These are phyloP conservation scores for Rhipidocladum racemiflorum DNA, from an alignment of 176 grass and related monocot species.

Conservation along the genomic window DNA sequence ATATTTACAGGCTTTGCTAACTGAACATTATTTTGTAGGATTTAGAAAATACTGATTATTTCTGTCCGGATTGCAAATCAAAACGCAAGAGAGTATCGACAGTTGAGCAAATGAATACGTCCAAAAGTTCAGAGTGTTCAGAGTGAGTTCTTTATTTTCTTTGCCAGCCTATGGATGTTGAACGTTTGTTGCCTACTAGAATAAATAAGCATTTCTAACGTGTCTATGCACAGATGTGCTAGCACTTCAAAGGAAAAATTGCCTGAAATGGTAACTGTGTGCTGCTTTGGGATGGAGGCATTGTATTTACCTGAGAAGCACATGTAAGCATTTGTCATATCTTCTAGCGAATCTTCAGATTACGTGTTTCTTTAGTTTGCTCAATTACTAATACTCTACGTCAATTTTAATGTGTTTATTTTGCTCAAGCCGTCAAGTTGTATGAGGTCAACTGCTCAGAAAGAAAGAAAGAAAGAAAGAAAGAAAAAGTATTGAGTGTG, in stretches of 20 bases:
- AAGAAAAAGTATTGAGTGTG: background rate
- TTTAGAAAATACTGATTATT: slow-evolving; percentile 76
- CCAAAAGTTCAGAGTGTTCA: slow-evolving; percentile 49
- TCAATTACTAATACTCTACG: no score
- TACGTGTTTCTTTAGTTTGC: no score
- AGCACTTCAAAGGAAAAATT: slow-evolving; percentile 51
- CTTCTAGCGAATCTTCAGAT: no score
- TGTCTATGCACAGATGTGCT: slow-evolving; percentile 47
- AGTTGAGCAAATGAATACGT: slow-evolving; percentile 9
- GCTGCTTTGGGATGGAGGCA: no score
- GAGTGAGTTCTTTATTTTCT: slow-evolving; percentile 43
- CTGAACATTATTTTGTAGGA: slow-evolving; percentile 47
- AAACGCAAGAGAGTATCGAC: background rate
- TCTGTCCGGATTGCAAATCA: slow-evolving; percentile 60
- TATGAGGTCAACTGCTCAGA: no score
- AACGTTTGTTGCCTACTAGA: background rate
- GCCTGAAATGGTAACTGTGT: slow-evolving; percentile 20
- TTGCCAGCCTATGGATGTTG: slow-evolving; percentile 2
- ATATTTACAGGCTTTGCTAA: slow-evolving; percentile 18
- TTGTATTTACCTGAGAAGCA: no score
- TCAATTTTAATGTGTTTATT: no score
- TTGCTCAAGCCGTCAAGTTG: no score
- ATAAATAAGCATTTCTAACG: slow-evolving; percentile 26
- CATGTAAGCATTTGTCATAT: no score
- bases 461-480: no score